These are phyloP conservation scores for Dissophora globulifera DNA, from an alignment of 192 early-diverging fungal species.

Conservation along the genomic window DNA sequence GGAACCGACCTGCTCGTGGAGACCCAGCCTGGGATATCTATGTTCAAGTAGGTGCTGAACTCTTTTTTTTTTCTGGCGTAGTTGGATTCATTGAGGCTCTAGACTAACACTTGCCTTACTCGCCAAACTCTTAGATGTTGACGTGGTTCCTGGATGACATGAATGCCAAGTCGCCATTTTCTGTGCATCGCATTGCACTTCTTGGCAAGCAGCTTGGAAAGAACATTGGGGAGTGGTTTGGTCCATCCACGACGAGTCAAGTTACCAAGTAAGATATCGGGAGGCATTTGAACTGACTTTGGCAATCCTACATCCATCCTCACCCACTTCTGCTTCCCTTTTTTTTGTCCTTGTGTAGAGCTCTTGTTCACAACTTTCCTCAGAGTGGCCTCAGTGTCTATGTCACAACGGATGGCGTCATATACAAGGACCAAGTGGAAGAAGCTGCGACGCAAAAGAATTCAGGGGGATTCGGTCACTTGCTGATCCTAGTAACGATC, in stretches of 20 bases:
- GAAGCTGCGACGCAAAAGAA: conserved; percentile 60
- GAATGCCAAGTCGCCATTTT: conserved; percentile 75
- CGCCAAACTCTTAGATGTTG: conserved; percentile 64
- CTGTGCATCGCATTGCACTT: conserved; percentile 92
- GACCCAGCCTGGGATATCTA: conserved; percentile 56
- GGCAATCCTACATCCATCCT: too few relatives aligned
- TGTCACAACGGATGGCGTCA: conserved; percentile 83
- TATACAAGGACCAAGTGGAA: conserved; percentile 79
- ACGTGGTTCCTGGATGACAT: conserved; percentile 87
- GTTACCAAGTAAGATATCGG: conserved; percentile 71
- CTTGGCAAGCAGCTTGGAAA: conserved; percentile 87
- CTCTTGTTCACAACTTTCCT: conserved; percentile 67
- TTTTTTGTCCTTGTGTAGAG: conserved; percentile 54
- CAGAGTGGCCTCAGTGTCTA: conserved; percentile 72
- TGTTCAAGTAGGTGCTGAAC: conserved; percentile 41
- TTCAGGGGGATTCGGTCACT: conserved; percentile 62
- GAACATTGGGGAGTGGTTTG: conserved; percentile 98
- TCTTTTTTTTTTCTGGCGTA: background rate
- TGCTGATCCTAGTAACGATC: conserved; percentile 87
- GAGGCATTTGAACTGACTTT: too few relatives aligned
- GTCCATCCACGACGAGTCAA: conserved; percentile 87
- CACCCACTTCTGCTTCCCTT: too few relatives aligned
- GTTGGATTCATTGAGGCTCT: background rate
- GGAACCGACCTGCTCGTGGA: conserved; percentile 53
- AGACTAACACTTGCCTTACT: background rate